Evolutionary conservation across 2,329 filamentous ascomycete species (phyloP), one percentile per base, ranked within the genome.

Genomic region (Penicillium sp.): DNA sequence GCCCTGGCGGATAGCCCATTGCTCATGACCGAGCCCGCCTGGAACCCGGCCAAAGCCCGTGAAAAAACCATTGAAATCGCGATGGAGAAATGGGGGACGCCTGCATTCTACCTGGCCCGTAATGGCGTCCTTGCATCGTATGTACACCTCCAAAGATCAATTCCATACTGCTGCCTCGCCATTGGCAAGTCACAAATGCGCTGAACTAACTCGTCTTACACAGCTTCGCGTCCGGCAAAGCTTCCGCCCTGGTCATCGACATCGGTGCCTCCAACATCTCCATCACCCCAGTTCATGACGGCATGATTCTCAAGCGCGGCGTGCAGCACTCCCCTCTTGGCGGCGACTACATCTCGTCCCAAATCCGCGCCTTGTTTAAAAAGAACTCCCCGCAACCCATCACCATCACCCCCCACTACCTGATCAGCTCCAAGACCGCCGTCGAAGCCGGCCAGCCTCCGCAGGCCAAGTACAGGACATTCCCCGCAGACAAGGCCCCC

Each of bases 31-130:
- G 95, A 99, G 79, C 91, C 93, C 14, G 90, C 92, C 11, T 98
- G 94, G 93, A 98, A 97, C 78, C 85, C 88, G 28, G 79, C 86
- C 46, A 97, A 97, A 81, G 87, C 90, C 62, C 85, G 96, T 62
- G 95, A 99, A 80, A 96, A 95, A 85, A 89, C 90, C 43, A 94
- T 97, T 71, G 95, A 99, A 80, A 88, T 98, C 65, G 93, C 92
- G 61, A 97, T 99, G 89, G 95, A 99, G 83, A 91, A 88, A 73
- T 99, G 95, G 93, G 93, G 92, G 30, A 90, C 90, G 58, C 95
- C 95, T 19, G 95, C 95, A 5, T 98, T 97, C 78, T 99, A 94
- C 85, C 83, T 98, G 63, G 92, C 92, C 65, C 88, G 92, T 72
- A 96, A 89, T 56, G 93, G 94, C 28, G 93, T 97, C 46, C 85